Percentiles rank a stretch among this genome's conserved stretches.
phyloP scores from a whole-genome alignment of 352 stramenopile species.

The Phytophthora melonis region DNA sequence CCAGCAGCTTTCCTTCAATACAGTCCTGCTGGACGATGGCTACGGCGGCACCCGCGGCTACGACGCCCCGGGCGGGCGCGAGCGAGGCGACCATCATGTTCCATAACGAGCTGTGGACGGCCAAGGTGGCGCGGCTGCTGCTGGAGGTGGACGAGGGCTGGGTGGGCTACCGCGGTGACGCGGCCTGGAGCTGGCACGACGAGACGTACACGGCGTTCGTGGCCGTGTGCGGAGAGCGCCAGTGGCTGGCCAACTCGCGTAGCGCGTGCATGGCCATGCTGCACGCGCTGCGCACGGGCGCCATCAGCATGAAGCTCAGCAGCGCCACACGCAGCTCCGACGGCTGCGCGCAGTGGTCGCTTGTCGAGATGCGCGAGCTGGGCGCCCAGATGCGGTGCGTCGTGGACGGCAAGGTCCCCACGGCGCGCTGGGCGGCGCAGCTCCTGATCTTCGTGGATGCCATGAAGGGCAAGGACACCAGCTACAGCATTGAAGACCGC shows the following conservation, averaged over 20 bases:
- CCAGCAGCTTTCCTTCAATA: background rate
- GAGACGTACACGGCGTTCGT: conserved; percentile 26
- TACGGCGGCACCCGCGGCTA: background rate
- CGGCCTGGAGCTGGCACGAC: conserved; percentile 33
- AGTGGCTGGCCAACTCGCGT: conserved; percentile 31
- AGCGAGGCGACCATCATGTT: conserved; percentile 23
- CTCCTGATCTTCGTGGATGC: conserved; percentile 18
- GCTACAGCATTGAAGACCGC: conserved; percentile 22
- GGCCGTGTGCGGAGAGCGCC: conserved; percentile 24
- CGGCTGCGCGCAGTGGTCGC: conserved; percentile 33
- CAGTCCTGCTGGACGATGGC: background rate
- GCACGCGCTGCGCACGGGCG: conserved; percentile 21
- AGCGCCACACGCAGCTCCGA: conserved; percentile 20
- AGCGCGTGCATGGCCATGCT: conserved; percentile 31
- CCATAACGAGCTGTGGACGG: conserved; percentile 31
- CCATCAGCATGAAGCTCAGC: conserved; percentile 36
- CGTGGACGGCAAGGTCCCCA: conserved; percentile 11
- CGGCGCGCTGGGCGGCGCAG: conserved; percentile 21
- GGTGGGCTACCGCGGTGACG: conserved; percentile 27
- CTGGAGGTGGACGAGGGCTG: conserved; percentile 43
- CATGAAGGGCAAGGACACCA: conserved; percentile 27
- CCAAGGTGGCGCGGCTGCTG: conserved; percentile 28
- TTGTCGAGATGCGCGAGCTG: conserved; percentile 38
- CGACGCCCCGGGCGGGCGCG: background rate
- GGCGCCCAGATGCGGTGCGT: conserved; percentile 34